Evolutionary conservation across 1,284 basidiomycete genomes (phyloP).

Genomic region (Leccinum griseonigrum): DNA sequence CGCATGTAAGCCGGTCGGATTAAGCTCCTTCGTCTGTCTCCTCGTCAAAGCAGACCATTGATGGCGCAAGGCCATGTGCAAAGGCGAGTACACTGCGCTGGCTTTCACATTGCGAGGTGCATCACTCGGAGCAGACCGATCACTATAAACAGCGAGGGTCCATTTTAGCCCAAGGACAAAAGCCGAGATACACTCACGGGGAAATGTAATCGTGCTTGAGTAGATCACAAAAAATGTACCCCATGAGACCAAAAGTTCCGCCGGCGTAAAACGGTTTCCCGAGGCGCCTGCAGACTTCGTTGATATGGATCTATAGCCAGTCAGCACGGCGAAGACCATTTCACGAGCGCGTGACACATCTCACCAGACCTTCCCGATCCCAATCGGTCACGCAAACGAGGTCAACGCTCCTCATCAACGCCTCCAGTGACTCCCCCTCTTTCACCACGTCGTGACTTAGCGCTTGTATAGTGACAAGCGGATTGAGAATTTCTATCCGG

Average conservation of each 20-base stretch:
- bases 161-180: slow-evolving; percentile 12
- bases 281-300: slow-evolving; percentile 70
- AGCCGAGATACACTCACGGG: slow-evolving; percentile 52
- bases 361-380: slow-evolving; percentile 65
- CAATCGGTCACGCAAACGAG: slow-evolving; percentile 84
- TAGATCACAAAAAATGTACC: slow-evolving; percentile 94
- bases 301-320: slow-evolving; percentile 58
- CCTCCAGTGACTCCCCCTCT: slow-evolving; percentile 54
- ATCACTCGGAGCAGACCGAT: slow-evolving; percentile 61
- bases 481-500: slow-evolving; percentile 88
- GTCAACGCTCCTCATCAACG: slow-evolving; percentile 64
- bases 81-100: slow-evolving; percentile 61
- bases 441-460: slow-evolving; percentile 51
- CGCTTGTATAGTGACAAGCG: slow-evolving; percentile 81
- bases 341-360: slow-evolving; percentile 32
- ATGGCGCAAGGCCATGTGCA: slow-evolving; percentile 64
- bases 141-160: slow-evolving; percentile 38
- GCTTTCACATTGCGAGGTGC: slow-evolving; percentile 64
- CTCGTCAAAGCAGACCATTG: slow-evolving; percentile 70
- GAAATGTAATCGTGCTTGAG: slow-evolving; percentile 82
- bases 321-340: slow-evolving; percentile 11
- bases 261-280: slow-evolving; percentile 85
- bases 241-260: slow-evolving; percentile 86
- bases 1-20: slow-evolving; percentile 68
- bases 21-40: slow-evolving; percentile 75